These are phyloP conservation scores for Fusarium sp. DNA, from an alignment of 2,329 filamentous ascomycete species.

Conservation along the genomic window DNA sequence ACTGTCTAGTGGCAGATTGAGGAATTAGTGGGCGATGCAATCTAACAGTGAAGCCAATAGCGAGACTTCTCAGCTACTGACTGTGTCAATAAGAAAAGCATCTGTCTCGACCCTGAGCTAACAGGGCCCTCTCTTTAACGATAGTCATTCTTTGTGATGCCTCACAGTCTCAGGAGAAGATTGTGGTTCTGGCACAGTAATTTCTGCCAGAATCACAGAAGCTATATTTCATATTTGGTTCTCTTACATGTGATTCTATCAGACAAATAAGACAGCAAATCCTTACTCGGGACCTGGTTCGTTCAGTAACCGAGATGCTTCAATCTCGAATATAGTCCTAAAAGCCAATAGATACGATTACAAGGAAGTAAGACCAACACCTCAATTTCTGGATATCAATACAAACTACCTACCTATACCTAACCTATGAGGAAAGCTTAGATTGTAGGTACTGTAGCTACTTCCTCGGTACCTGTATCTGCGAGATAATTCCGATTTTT, in stretches of 20 bases:
- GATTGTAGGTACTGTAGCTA: not conserved
- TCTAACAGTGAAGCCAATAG: not conserved
- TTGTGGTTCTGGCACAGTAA: not conserved
- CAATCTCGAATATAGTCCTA: not conserved
- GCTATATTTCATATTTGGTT: not conserved
- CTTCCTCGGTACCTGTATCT: not conserved
- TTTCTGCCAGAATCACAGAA: not conserved
- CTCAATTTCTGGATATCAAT: not conserved
- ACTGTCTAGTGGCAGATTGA: conserved; percentile 8
- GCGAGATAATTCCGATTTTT: not conserved
- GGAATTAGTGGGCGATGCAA: not conserved
- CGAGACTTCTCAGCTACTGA: not conserved
- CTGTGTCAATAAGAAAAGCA: not conserved
- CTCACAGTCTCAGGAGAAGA: conserved; percentile 3
- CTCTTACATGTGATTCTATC: conserved; percentile 30
- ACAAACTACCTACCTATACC: not conserved
- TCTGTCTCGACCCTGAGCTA: not conserved
- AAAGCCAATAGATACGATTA: not conserved
- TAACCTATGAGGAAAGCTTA: not conserved
- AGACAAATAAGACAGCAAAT: not conserved
- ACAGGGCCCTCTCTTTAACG: not conserved
- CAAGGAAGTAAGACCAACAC: not conserved
- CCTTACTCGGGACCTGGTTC: not conserved
- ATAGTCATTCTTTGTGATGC: not conserved
- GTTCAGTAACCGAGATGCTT: not conserved